These are phyloP conservation scores for Aspergillus sp. DNA, from an alignment of 2,329 filamentous ascomycete species.

Conservation along the genomic window DNA sequence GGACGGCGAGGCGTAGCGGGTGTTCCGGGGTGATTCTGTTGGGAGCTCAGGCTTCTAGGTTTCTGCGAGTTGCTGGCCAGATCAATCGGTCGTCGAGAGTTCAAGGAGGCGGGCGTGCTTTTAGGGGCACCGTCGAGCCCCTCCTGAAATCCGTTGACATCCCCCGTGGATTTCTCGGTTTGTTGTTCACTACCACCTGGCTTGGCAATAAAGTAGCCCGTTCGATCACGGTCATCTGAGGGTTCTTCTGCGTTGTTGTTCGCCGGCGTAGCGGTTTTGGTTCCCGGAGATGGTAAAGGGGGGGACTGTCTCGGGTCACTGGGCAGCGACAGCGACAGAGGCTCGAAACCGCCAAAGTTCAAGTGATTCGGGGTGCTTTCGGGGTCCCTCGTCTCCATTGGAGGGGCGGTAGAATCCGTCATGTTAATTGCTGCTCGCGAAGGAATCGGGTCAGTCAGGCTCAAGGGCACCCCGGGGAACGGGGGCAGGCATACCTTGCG, in stretches of 20 bases:
- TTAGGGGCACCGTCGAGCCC: constrained; percentile 17
- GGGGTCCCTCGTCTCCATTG: constrained; percentile 19
- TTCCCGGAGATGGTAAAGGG: constrained; percentile 28
- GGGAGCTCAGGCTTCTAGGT: constrained; percentile 22
- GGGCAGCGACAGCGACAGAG: constrained; percentile 20
- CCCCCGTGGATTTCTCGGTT: constrained; percentile 10
- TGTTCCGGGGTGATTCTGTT: constrained; percentile 24
- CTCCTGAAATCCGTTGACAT: constrained; percentile 8
- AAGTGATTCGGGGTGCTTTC: constrained; percentile 17
- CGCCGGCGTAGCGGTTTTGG: constrained; percentile 18
- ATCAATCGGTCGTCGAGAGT: constrained; percentile 25
- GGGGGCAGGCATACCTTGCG: constrained; percentile 14
- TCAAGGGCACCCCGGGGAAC: not conserved
- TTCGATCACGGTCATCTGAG: constrained; percentile 10
- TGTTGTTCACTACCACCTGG: constrained; percentile 9
- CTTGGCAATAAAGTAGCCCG: constrained; percentile 3
- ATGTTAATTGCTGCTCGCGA: constrained; percentile 19
- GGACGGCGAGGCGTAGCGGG: constrained; percentile 51
- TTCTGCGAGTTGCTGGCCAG: constrained; percentile 24
- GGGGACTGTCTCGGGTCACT: constrained; percentile 25
- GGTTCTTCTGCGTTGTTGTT: constrained; percentile 11
- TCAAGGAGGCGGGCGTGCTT: constrained; percentile 24
- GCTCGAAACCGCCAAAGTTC: constrained; percentile 11
- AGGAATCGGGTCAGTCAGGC: constrained; percentile 1
- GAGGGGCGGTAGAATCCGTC: constrained; percentile 21